A percentile compares a stretch with the other conserved stretches of the same genome.
Conservation (phyloP, 305 asterid species). For the Solanum hybrid region DNA sequence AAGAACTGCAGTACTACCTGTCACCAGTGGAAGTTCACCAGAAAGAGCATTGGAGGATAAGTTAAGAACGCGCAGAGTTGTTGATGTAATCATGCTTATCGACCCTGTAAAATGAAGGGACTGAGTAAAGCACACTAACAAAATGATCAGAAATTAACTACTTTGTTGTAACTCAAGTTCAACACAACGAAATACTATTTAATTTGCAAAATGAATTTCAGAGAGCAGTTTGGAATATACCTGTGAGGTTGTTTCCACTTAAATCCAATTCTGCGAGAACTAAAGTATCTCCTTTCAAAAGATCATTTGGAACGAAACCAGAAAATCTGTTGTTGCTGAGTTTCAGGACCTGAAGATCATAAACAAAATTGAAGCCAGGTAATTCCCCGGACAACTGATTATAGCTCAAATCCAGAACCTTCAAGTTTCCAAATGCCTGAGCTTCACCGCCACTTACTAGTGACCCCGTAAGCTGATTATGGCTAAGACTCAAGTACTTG, state of each 20-base stretch:
- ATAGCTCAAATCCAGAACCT: conserved; percentile 86
- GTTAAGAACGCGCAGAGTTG: conserved; percentile 56
- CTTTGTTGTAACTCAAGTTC: background rate
- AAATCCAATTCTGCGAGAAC: conserved; percentile 77
- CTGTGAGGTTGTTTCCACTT: conserved; percentile 85
- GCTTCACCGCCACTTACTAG: conserved; percentile 59
- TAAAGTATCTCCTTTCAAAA: conserved; percentile 75
- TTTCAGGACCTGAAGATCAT: conserved; percentile 77
- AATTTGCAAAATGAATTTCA: background rate
- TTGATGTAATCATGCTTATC: conserved; percentile 73
- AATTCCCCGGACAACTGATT: conserved; percentile 84
- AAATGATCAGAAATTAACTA: background rate
- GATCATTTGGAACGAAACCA: conserved; percentile 69
- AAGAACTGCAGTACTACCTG: conserved; percentile 63
- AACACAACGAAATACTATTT: background rate
- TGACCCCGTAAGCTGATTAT: conserved; percentile 60
- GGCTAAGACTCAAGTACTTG: conserved; percentile 67
- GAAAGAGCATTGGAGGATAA: conserved; percentile 76
- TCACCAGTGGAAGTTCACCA: conserved; percentile 81
- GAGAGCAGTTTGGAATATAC: conserved; percentile 22
- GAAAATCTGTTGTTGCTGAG: conserved; percentile 71
- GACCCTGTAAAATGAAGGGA: conserved; percentile 46
- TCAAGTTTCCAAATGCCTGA: conserved; percentile 60
- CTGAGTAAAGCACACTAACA: background rate
- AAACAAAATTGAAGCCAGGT: conserved; percentile 78